phyloP scores from a whole-genome alignment of 129 eudicot genomes.

The Smallanthus sonchifolius region DNA sequence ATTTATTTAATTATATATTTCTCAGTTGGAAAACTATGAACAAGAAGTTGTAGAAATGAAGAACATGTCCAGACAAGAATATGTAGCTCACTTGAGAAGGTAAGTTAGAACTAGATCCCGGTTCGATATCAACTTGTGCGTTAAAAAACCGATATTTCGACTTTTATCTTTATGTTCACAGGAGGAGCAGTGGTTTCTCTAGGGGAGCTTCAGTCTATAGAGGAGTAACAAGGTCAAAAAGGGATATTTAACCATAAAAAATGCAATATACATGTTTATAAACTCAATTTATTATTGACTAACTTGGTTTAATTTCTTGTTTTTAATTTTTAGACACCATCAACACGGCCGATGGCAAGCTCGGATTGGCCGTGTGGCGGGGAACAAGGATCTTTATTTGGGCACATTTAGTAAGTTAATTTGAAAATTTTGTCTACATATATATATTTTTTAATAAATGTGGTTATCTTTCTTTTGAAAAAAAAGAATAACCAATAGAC shows the following conservation, averaged over 20 bases:
- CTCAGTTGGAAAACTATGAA: constrained; percentile 78
- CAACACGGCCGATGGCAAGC: constrained; percentile 99
- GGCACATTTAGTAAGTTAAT: constrained; percentile 82
- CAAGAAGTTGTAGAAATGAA: constrained; percentile 83
- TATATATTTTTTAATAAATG: background rate
- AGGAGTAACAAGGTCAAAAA: constrained; percentile 91
- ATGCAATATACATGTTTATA: background rate
- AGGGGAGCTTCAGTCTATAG: constrained; percentile 95
- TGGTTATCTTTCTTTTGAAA: background rate
- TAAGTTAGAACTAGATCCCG: background rate
- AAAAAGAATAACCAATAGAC: constrained; percentile 9
- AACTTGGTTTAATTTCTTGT: background rate
- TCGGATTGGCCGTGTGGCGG: constrained; percentile 89
- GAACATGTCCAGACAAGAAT: constrained; percentile 95
- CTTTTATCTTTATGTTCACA: constrained; percentile 15
- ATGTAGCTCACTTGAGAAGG: constrained; percentile 97
- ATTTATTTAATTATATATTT: background rate
- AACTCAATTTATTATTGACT: background rate
- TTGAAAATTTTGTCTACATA: background rate
- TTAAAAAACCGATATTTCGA: background rate
- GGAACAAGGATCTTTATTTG: constrained; percentile 84
- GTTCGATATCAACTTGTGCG: background rate
- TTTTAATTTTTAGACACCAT: constrained; percentile 55
- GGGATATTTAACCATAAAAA: background rate
- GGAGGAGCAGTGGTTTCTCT: constrained; percentile 96